Conservation (phyloP, 352 stramenopile genomes). For the Globisporangium okanoganense region DNA sequence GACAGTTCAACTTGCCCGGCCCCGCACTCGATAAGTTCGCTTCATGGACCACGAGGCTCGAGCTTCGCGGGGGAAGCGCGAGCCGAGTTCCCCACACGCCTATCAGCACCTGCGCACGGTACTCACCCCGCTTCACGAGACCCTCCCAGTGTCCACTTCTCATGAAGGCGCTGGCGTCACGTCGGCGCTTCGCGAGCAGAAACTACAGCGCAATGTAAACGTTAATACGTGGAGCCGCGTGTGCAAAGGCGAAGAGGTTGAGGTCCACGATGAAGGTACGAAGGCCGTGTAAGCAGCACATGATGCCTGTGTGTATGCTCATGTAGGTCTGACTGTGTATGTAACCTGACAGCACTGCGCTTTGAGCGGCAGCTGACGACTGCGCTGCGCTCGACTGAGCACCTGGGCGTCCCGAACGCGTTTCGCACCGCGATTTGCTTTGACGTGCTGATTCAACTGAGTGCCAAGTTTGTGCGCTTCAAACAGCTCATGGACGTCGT, state of each 20-base stretch:
- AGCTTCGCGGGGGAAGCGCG: not conserved
- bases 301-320: not conserved
- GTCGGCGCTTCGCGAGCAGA: not conserved
- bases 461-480: constrained; percentile 45
- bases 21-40: not conserved
- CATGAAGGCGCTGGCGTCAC: not conserved
- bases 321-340: not conserved
- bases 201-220: not conserved
- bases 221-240: constrained; percentile 27
- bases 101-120: not conserved
- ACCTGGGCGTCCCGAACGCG: constrained; percentile 47
- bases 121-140: not conserved
- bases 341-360: constrained; percentile 19
- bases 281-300: constrained; percentile 8
- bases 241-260: constrained; percentile 19
- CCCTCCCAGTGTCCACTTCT: not conserved
- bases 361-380: constrained; percentile 49
- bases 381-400: constrained; percentile 45
- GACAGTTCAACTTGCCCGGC: too few species aligned
- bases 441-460: constrained; percentile 41
- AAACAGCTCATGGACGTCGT: constrained; percentile 32
- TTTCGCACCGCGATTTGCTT: constrained; percentile 61
- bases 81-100: not conserved
- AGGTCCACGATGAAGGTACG: constrained; percentile 8
- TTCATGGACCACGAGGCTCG: not conserved